phyloP scores from a whole-genome alignment of 106 monocot genomes.

The Dioscorea dumetorum region DNA sequence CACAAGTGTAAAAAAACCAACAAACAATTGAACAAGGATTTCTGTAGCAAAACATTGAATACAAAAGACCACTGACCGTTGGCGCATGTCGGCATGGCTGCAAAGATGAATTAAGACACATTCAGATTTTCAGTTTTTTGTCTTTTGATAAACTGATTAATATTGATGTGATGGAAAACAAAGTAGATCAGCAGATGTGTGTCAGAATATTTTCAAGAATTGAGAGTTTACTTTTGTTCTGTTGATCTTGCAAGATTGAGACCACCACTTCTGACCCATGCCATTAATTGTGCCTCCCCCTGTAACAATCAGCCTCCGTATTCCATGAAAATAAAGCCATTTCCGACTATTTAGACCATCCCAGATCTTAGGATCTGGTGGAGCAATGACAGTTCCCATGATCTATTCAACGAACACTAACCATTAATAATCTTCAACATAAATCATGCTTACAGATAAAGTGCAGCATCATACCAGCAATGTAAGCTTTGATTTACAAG shows the following conservation, averaged over 20 bases:
- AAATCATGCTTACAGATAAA: neutral
- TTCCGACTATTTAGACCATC: conserved; percentile 24
- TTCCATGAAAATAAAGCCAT: conserved; percentile 49
- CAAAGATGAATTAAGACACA: conserved; percentile 11
- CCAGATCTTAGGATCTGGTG: conserved; percentile 56
- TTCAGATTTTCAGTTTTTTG: conserved; percentile 6
- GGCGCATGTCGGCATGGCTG: conserved; percentile 75
- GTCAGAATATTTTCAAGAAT: conserved; percentile 1
- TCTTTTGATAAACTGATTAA: neutral
- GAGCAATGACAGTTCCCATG: conserved; percentile 56
- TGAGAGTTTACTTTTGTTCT: conserved; percentile 36
- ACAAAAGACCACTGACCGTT: conserved; percentile 33
- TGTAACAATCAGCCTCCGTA: conserved; percentile 25
- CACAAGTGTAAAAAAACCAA: neutral
- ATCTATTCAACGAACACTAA: conserved; percentile 25
- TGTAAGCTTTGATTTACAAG: conserved; percentile 47
- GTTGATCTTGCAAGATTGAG: conserved; percentile 66
- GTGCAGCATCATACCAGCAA: conserved; percentile 34
- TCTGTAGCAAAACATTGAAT: neutral
- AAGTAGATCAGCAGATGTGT: neutral
- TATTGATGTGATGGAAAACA: neutral
- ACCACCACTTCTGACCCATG: conserved; percentile 80
- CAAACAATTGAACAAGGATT: neutral
- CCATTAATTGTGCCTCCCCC: conserved; percentile 50
- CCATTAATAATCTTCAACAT: neutral